Conservation (phyloP, 202 grass and related monocot species). For the Schoenoplectus tabernaemontani region DNA sequence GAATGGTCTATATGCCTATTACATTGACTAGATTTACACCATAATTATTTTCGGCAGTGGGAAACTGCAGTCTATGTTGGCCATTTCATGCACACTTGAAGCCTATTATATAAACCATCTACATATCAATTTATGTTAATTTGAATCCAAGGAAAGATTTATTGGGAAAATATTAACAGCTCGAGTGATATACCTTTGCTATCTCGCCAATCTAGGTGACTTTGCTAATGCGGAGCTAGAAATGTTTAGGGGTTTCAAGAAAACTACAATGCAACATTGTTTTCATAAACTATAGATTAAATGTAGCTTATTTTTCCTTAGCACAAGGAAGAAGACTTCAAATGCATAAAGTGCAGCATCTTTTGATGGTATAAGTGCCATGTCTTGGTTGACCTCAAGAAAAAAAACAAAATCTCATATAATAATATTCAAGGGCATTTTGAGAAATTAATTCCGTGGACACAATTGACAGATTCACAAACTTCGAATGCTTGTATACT, state of each 20-base stretch:
- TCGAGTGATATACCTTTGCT: background rate
- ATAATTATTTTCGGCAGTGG: too few species aligned
- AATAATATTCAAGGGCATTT: background rate
- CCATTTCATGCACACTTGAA: conserved; percentile 6
- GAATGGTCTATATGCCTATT: too few species aligned
- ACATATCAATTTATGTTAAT: background rate
- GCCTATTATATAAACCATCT: background rate
- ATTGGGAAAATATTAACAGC: background rate
- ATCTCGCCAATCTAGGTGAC: background rate
- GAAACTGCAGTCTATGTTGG: too few species aligned
- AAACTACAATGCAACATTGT: background rate
- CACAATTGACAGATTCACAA: background rate
- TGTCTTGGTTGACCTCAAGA: background rate
- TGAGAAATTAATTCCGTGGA: background rate
- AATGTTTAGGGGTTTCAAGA: background rate
- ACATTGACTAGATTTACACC: too few species aligned
- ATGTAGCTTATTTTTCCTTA: background rate
- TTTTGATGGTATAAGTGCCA: background rate
- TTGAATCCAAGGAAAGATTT: background rate
- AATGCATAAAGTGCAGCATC: background rate
- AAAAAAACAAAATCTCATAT: background rate
- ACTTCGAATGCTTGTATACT: background rate
- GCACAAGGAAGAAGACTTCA: background rate
- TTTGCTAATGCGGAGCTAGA: background rate
- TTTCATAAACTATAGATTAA: background rate